phyloP scores from a whole-genome alignment of 2,329 filamentous ascomycete species.

The Phoma sp. region DNA sequence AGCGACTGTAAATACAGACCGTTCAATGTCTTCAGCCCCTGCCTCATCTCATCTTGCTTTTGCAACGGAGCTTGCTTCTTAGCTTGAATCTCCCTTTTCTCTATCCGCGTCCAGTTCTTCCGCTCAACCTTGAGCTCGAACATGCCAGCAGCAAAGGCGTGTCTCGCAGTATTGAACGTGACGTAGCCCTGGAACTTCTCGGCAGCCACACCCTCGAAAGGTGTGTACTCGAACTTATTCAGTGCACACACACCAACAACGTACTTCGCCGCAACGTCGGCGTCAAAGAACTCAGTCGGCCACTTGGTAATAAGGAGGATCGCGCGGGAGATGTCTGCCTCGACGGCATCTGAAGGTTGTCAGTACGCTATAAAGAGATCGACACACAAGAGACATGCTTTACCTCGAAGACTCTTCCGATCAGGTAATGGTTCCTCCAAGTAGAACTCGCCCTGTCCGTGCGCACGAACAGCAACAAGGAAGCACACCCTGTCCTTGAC shows the following conservation, averaged over 20 bases:
- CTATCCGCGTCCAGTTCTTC: neutral
- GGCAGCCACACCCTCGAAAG: neutral
- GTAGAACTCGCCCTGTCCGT: constrained; percentile 16
- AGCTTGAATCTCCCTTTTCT: neutral
- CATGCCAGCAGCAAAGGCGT: neutral
- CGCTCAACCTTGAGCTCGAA: neutral
- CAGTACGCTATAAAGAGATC: neutral
- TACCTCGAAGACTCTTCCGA: constrained; percentile 1
- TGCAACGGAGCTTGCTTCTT: neutral
- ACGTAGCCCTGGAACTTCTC: constrained; percentile 7
- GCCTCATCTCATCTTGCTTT: no score
- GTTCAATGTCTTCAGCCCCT: neutral
- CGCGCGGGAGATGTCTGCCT: neutral
- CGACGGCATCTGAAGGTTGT: constrained; percentile 1
- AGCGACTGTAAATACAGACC: neutral
- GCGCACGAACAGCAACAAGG: constrained; percentile 16
- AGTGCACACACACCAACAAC: neutral
- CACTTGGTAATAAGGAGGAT: neutral
- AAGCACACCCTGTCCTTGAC: constrained; percentile 14
- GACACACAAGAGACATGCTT: neutral
- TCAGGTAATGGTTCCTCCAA: constrained; percentile 6
- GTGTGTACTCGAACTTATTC: neutral
- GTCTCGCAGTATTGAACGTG: constrained; percentile 1
- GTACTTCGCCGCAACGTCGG: neutral
- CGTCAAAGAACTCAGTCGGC: neutral